Percentiles rank a stretch among this genome's conserved stretches.
These are phyloP conservation scores for Podospora pseudopauciseta DNA, from an alignment of 495 filamentous ascomycete genomes.

Conservation along the genomic window DNA sequence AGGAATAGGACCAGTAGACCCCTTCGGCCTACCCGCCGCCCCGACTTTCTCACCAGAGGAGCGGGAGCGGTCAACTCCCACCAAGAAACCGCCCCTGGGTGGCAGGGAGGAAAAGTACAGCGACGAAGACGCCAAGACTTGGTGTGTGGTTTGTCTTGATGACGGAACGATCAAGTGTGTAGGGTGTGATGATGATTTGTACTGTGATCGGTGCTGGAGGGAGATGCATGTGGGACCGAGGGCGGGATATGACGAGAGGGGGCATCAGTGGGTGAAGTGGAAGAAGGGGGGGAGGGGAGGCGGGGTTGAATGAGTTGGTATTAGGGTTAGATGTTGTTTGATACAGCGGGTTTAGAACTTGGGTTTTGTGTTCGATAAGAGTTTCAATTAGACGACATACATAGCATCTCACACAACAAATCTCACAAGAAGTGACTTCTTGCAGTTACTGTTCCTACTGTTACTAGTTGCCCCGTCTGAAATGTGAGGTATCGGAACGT, in stretches of 20 bases:
- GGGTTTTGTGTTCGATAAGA: no score
- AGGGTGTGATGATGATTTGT: slow-evolving; percentile 63
- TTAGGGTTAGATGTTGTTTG: background rate
- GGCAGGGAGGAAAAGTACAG: slow-evolving; percentile 40
- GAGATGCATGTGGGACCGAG: slow-evolving; percentile 61
- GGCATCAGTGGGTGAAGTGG: slow-evolving; percentile 46
- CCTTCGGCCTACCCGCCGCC: slow-evolving; percentile 49
- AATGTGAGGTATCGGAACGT: no score
- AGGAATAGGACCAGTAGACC: slow-evolving; percentile 30
- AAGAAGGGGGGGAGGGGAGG: background rate
- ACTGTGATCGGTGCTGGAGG: slow-evolving; percentile 63
- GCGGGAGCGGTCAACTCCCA: slow-evolving; percentile 35
- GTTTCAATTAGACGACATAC: background rate
- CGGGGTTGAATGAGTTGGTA: background rate
- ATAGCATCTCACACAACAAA: no score
- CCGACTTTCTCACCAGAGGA: slow-evolving; percentile 50
- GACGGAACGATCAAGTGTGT: slow-evolving; percentile 60
- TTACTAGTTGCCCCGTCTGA: no score
- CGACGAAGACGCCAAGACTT: slow-evolving; percentile 61
- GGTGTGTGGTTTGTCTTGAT: slow-evolving; percentile 68
- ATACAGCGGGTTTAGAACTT: background rate
- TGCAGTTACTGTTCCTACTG: no score
- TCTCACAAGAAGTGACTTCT: no score
- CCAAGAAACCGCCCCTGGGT: slow-evolving; percentile 8
- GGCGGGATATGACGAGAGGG: slow-evolving; percentile 55